These are phyloP conservation scores for Geotrichum reessii DNA, from an alignment of 1,139 yeast genomes.

Conservation along the genomic window DNA sequence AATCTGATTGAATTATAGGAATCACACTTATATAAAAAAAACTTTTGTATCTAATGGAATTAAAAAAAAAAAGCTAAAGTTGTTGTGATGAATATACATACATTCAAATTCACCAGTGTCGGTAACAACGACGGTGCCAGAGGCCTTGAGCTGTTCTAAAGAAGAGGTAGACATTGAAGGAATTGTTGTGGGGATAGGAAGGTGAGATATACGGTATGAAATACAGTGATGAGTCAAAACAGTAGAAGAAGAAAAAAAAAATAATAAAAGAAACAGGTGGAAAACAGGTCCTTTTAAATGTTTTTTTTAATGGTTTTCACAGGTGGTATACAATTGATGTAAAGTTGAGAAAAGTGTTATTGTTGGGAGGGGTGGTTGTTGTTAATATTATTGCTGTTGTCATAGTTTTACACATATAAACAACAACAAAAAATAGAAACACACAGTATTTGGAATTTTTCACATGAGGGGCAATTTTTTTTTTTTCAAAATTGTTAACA, in stretches of 20 bases:
- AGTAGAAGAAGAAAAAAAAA: not conserved
- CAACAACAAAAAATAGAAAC: not conserved
- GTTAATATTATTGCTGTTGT: too few relatives aligned
- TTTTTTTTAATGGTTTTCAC: not conserved
- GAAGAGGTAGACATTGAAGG: constrained; percentile 54
- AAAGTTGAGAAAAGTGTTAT: not conserved
- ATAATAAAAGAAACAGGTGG: constrained; percentile 1
- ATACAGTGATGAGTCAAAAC: not conserved
- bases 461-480: not conserved
- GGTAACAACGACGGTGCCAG: constrained; percentile 94
- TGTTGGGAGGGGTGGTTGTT: not conserved
- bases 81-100: constrained; percentile 25
- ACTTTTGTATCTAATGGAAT: not conserved
- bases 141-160: constrained; percentile 85
- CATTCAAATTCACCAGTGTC: constrained; percentile 98
- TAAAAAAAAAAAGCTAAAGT: not conserved
- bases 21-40: not conserved
- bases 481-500: not conserved
- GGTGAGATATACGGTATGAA: not conserved
- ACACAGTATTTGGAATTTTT: not conserved
- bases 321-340: not conserved
- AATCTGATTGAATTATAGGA: not conserved
- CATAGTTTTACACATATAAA: not conserved
- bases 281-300: not conserved
- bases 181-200: not conserved